Percentiles rank a stretch among this genome's conserved stretches.
Evolutionary conservation across 257 asterid species (phyloP).

Genomic region (Leptodermis oblonga): DNA sequence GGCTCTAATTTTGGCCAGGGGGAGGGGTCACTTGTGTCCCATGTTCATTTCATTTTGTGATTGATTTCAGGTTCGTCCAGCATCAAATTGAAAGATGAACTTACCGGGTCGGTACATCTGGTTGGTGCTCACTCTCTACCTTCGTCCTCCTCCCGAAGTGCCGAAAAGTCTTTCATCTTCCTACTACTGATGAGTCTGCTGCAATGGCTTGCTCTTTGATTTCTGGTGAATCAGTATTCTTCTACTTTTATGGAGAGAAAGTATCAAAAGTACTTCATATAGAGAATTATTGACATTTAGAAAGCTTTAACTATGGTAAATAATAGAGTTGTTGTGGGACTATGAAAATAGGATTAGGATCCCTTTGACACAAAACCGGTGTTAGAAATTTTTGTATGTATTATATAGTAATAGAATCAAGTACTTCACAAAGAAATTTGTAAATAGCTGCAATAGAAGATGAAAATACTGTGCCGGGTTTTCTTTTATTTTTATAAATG

Average conservation of each 20-base stretch:
- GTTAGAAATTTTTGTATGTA: slow-evolving; percentile 5
- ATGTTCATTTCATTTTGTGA: neutral
- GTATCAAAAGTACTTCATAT: slow-evolving; percentile 1
- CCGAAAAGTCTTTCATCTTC: slow-evolving; percentile 28
- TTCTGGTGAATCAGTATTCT: slow-evolving; percentile 27
- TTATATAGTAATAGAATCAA: neutral
- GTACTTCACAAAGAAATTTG: neutral
- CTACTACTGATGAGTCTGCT: slow-evolving; percentile 41
- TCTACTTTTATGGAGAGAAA: neutral
- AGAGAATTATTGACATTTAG: slow-evolving; percentile 2
- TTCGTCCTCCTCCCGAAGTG: slow-evolving; percentile 27
- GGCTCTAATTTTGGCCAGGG: neutral
- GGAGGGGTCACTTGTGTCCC: neutral
- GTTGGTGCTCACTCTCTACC: slow-evolving; percentile 90
- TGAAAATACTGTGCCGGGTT: neutral
- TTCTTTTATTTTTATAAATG: too few relatives aligned
- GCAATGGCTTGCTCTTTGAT: slow-evolving; percentile 30
- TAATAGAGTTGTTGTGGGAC: neutral
- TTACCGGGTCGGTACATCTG: slow-evolving; percentile 98
- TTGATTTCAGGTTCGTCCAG: slow-evolving; percentile 77
- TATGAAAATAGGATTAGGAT: neutral
- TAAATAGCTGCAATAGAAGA: slow-evolving; percentile 1
- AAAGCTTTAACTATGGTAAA: neutral
- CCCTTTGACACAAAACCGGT: slow-evolving; percentile 6
- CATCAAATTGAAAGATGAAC: slow-evolving; percentile 86